phyloP scores from a whole-genome alignment of 495 filamentous ascomycete species.

The Penicillium crystallinum region DNA sequence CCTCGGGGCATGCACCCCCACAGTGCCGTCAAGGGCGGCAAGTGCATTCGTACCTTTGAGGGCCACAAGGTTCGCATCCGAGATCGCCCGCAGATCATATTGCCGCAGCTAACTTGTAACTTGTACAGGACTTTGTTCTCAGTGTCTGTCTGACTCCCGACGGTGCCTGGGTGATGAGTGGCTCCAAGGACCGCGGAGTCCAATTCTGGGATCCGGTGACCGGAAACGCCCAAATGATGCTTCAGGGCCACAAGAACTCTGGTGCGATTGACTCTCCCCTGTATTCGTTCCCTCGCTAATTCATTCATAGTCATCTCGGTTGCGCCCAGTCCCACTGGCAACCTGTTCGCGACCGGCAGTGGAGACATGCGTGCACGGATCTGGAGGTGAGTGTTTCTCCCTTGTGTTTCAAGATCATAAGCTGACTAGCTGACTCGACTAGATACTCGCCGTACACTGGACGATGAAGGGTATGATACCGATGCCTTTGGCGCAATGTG shows the following conservation, averaged over 20 bases:
- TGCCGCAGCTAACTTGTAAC: constrained; percentile 6
- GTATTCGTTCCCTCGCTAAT: too few relatives aligned
- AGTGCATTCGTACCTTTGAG: constrained; percentile 85
- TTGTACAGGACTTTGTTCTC: constrained; percentile 75
- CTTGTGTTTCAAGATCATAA: constrained; percentile 3
- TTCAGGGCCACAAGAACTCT: constrained; percentile 90
- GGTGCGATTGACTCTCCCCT: constrained; percentile 40
- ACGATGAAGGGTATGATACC: constrained; percentile 37
- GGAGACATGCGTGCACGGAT: constrained; percentile 89
- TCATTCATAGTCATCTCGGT: constrained; percentile 68
- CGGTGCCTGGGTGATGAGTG: constrained; percentile 84
- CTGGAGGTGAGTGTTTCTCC: constrained; percentile 59
- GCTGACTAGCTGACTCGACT: constrained; percentile 3
- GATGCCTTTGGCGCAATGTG: constrained; percentile 39
- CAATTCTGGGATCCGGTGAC: constrained; percentile 92
- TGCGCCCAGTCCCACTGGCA: constrained; percentile 73
- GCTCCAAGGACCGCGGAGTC: constrained; percentile 84
- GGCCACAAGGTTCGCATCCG: constrained; percentile 72
- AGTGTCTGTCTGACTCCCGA: constrained; percentile 85
- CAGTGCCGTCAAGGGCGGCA: constrained; percentile 64
- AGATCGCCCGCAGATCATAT: neutral
- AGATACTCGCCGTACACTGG: constrained; percentile 45
- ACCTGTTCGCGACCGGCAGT: constrained; percentile 80
- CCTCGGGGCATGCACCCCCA: constrained; percentile 58
- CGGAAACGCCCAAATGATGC: constrained; percentile 83